Percentiles rank a stretch among this genome's conserved stretches.
Conservation (phyloP, 352 stramenopile genomes). For the Phytophthora pisi region DNA sequence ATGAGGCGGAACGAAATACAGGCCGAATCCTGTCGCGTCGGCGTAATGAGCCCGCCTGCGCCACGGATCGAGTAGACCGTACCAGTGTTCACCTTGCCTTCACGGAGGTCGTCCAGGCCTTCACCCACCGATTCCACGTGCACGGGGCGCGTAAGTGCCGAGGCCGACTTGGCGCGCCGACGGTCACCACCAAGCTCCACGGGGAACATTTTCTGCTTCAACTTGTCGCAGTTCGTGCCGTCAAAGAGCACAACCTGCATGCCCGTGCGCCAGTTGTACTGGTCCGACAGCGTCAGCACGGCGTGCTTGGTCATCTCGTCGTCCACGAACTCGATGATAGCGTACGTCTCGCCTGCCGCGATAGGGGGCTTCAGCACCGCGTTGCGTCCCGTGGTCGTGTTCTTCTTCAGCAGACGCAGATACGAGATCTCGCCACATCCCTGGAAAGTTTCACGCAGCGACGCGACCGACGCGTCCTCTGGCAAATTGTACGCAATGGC, state of each 20-base stretch:
- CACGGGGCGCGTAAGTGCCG: conserved; percentile 67
- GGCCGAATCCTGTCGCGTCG: conserved; percentile 80
- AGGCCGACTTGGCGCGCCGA: conserved; percentile 81
- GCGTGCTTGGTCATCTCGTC: conserved; percentile 91
- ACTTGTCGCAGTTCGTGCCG: conserved; percentile 87
- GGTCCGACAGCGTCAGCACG: conserved; percentile 84
- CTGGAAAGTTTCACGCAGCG: conserved; percentile 84
- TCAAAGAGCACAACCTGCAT: conserved; percentile 91
- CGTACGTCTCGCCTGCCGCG: conserved; percentile 85
- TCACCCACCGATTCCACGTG: conserved; percentile 86
- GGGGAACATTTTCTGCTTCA: conserved; percentile 91
- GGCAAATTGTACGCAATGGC: conserved; percentile 89
- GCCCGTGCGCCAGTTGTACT: conserved; percentile 88
- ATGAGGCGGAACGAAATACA: conserved; percentile 91
- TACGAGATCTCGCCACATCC: conserved; percentile 87
- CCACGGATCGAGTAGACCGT: conserved; percentile 89
- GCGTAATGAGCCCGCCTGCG: conserved; percentile 82
- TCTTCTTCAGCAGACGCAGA: conserved; percentile 89
- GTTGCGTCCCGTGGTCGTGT: conserved; percentile 86
- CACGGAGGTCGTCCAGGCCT: conserved; percentile 81
- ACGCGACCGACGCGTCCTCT: conserved; percentile 85
- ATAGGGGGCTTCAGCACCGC: conserved; percentile 89
- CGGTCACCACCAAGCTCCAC: conserved; percentile 76
- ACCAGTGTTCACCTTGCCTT: conserved; percentile 88
- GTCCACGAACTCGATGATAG: conserved; percentile 90